A percentile compares a stretch with the other conserved stretches of the same genome.
Conservation (phyloP, 192 early-diverging fungal genomes). For the Coemansia asiatica region DNA sequence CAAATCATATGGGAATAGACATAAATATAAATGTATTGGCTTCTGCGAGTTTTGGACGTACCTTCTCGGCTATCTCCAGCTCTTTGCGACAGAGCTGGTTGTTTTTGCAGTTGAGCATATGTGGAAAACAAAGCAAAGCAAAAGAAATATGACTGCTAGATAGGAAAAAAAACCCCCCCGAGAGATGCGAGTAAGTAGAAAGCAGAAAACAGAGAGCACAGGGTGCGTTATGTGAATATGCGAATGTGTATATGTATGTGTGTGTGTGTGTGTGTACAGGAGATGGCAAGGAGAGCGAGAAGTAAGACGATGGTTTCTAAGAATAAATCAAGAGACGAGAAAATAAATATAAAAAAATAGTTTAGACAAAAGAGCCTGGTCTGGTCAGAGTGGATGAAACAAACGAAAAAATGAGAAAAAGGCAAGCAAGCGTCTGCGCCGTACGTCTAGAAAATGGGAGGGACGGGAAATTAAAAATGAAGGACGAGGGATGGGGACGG, state of each 20-base stretch:
- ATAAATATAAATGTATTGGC: too few species aligned
- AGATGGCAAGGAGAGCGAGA: too few species aligned
- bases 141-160: too few species aligned
- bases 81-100: slow-evolving; percentile 57
- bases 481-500: not conserved
- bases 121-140: not conserved
- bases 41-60: too few species aligned
- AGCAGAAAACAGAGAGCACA: not conserved
- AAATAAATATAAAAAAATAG: not conserved
- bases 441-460: not conserved
- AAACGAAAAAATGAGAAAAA: too few species aligned
- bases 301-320: not conserved
- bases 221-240: too few species aligned
- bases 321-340: not conserved
- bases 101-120: slow-evolving; percentile 51
- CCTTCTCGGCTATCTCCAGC: slow-evolving; percentile 61
- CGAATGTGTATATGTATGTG: too few species aligned
- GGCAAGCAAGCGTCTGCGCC: too few species aligned
- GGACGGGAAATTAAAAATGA: slow-evolving; percentile 3
- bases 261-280: too few species aligned
- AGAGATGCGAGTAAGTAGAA: too few species aligned
- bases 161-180: too few species aligned
- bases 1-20: not conserved
- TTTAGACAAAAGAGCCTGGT: not conserved
- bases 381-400: not conserved